These are phyloP conservation scores for Pseudotulostoma volvatum DNA, from an alignment of 495 filamentous ascomycete species.

Conservation along the genomic window DNA sequence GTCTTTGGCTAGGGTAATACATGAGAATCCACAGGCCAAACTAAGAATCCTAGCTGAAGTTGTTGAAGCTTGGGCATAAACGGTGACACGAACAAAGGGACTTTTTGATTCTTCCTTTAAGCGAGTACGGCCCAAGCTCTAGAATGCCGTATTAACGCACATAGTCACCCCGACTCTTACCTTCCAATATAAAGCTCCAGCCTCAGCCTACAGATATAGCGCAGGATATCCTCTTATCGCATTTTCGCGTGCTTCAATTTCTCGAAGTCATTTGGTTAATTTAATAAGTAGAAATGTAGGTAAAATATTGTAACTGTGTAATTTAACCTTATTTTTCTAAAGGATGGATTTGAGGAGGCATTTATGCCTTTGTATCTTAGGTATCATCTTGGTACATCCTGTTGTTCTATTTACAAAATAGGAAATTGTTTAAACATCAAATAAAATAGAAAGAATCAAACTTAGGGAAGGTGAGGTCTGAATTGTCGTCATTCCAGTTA, in stretches of 20 bases:
- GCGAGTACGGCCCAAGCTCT: conserved; percentile 20
- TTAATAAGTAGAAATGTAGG: too few relatives aligned
- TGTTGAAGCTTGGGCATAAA: conserved; percentile 71
- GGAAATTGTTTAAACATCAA: too few relatives aligned
- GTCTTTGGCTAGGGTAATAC: conserved; percentile 89
- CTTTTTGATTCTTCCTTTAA: conserved; percentile 61
- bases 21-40: conserved; percentile 83
- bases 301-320: too few relatives aligned
- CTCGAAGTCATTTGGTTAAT: too few relatives aligned
- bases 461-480: too few relatives aligned
- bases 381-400: too few relatives aligned
- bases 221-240: conserved; percentile 67
- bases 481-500: too few relatives aligned
- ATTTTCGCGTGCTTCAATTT: conserved; percentile 73
- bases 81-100: conserved; percentile 55
- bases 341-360: too few relatives aligned
- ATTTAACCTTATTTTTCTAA: too few relatives aligned
- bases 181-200: conserved; percentile 82
- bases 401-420: too few relatives aligned
- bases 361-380: too few relatives aligned
- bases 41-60: conserved; percentile 69
- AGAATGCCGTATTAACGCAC: neutral
- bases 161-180: conserved; percentile 70
- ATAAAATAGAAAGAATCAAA: too few relatives aligned
- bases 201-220: conserved; percentile 82